Evolutionary conservation across 2,329 filamentous ascomycete genomes (phyloP).

Genomic region (Fusarium sp.): DNA sequence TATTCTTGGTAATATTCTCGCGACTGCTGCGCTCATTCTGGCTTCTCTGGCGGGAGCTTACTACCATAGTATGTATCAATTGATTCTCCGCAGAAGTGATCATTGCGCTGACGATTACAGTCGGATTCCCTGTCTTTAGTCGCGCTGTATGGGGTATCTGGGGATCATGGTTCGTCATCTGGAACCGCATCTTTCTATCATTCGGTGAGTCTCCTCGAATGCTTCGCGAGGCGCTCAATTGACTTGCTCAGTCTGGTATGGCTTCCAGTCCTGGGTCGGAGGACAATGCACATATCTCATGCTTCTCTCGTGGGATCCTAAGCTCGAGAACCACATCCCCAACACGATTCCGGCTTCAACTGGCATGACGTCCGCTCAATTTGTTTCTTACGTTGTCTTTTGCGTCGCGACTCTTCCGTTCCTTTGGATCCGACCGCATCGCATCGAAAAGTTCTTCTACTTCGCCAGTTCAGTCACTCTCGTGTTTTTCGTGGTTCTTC

Average conservation of each 20-base stretch:
- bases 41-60: slow-evolving; percentile 61
- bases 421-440: slow-evolving; percentile 62
- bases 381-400: slow-evolving; percentile 62
- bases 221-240: background rate
- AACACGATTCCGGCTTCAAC: slow-evolving; percentile 59
- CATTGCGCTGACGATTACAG: slow-evolving; percentile 32
- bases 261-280: slow-evolving; percentile 64
- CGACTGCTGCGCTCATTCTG: slow-evolving; percentile 57
- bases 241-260: slow-evolving; percentile 52
- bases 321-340: slow-evolving; percentile 59
- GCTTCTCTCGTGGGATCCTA: slow-evolving; percentile 62
- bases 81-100: background rate
- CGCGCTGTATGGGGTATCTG: slow-evolving; percentile 60
- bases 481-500: slow-evolving; percentile 59
- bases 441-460: slow-evolving; percentile 60
- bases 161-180: slow-evolving; percentile 60
- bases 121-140: slow-evolving; percentile 58
- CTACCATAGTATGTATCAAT: slow-evolving; percentile 56
- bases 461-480: slow-evolving; percentile 58
- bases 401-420: slow-evolving; percentile 60
- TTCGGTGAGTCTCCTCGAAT: slow-evolving; percentile 52
- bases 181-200: slow-evolving; percentile 60
- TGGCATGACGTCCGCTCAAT: slow-evolving; percentile 62
- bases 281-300: slow-evolving; percentile 63
- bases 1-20: slow-evolving; percentile 58